Conservation (phyloP, 2,329 filamentous ascomycete species). For the Aspergillus melleus region DNA sequence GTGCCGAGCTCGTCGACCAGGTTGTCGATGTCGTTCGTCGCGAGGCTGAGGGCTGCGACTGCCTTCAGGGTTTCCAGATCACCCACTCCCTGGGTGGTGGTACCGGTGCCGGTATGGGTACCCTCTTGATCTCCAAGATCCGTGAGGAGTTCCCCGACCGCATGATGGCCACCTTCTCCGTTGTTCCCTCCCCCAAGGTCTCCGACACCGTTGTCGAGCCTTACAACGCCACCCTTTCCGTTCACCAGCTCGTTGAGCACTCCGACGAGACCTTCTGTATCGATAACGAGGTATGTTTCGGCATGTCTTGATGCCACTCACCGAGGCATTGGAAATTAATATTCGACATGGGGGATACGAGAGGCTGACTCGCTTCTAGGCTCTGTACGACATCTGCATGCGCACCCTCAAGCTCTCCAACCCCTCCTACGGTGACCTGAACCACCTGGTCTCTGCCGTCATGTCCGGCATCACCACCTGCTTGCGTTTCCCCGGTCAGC, state of each 20-base stretch:
- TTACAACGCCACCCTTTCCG: conserved; percentile 98
- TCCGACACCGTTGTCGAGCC: conserved; percentile 99
- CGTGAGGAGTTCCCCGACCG: conserved; percentile 99
- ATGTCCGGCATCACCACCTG: conserved; percentile 99
- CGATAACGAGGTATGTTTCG: conserved; percentile 77
- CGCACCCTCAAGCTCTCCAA: conserved; percentile 97
- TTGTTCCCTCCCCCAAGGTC: conserved; percentile 98
- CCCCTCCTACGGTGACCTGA: conserved; percentile 98
- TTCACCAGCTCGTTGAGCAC: conserved; percentile 99
- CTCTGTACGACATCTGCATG: conserved; percentile 99
- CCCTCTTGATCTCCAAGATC: conserved; percentile 99
- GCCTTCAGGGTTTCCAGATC: conserved; percentile 99
- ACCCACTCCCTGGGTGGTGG: conserved; percentile 99
- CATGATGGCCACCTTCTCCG: conserved; percentile 99
- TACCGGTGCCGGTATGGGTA: conserved; percentile 99
- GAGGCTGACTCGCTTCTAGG: conserved; percentile 44
- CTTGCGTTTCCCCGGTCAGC: conserved; percentile 98
- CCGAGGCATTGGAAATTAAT: neutral
- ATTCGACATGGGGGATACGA: neutral
- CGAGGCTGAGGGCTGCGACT: conserved; percentile 98
- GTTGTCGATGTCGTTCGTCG: conserved; percentile 98
- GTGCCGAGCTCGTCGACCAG: conserved; percentile 97
- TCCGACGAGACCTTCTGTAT: conserved; percentile 99
- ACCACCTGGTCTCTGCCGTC: conserved; percentile 98
- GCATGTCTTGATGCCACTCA: neutral